Base-by-base conservation (phyloP, 805 yeast species). In the Lachancea waltii region DNA sequence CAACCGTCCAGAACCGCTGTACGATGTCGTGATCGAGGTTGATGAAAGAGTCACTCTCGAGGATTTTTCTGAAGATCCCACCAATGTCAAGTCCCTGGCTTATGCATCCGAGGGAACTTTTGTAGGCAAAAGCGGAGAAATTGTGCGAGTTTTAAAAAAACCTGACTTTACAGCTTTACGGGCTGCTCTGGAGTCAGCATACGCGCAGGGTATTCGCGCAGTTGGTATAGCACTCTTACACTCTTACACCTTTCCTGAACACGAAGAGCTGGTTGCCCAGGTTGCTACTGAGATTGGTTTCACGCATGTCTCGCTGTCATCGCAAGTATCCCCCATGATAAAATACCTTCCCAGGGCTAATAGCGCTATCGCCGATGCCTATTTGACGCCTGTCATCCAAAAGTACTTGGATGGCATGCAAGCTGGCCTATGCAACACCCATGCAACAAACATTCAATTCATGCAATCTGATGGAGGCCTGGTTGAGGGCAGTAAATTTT, bases 391-490 rank as follows among this genome's bases (percentile, higher is more conserved):
- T 2, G 84, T 79, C 32, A 81, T 85, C 35, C 69, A 75, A 45
- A 72, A 73, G 20, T 85, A 85, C 53, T 60, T 84, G 27, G 53
- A 65, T 13, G 73, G 78, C 13, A 80, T 85, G 50, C 73, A 75
- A 35, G 52, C 67, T 2, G 92, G 92, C 3, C 69, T 85, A 43
- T 60, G 60, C 16, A 73, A 75, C 32, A 76, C 76, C 1, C 58
- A 54, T 10, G 46, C 54, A n/a, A 62, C 73, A 3, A 59, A 60
- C 34, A 74, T 85, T 42, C 80, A 82, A 48, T 90, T 90, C 60
- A 90, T 90, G 97, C 95, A 90, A 62, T 84, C 95, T 9, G 95
- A 90, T 58, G 97, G 97, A 41, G 97, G 97, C 2, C 70, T 90
- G 42, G 87, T 89, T 16, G 86, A 86, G 40, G 87, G 92, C 52